A percentile compares a stretch with the other conserved stretches of the same genome.
Evolutionary conservation across 768 basidiomycete genomes (phyloP).

Genomic region (Clitopilus hobsonii): DNA sequence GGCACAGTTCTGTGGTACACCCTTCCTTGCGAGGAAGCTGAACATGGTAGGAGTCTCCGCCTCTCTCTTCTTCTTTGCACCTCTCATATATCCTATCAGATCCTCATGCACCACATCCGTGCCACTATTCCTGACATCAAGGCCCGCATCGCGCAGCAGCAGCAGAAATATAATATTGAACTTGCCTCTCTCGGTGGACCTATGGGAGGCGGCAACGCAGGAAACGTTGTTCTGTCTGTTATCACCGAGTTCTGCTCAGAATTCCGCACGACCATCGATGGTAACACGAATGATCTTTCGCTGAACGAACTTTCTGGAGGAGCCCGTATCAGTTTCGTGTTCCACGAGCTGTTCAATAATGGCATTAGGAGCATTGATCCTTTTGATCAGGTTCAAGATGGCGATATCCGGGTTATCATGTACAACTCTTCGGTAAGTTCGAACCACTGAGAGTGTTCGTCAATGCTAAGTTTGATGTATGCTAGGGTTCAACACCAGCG

Average conservation of each 20-base stretch:
- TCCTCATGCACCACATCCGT: constrained; percentile 99
- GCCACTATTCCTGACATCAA: constrained; percentile 99
- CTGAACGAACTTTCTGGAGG: constrained; percentile 98
- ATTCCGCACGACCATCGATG: constrained; percentile 95
- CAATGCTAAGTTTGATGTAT: background rate
- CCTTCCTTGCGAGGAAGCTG: constrained; percentile 91
- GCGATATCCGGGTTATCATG: constrained; percentile 91
- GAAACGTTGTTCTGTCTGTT: constrained; percentile 91
- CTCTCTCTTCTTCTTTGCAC: constrained; percentile 1
- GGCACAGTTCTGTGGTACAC: constrained; percentile 94
- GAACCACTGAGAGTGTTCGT: background rate
- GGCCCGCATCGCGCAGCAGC: constrained; percentile 84
- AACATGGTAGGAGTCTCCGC: constrained; percentile 64
- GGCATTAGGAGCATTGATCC: constrained; percentile 96
- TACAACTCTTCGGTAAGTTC: constrained; percentile 93
- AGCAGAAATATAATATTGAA: constrained; percentile 85
- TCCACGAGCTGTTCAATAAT: constrained; percentile 97
- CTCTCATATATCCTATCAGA: constrained; percentile 38
- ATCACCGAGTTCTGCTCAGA: constrained; percentile 98
- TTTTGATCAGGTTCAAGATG: constrained; percentile 98
- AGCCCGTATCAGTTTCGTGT: constrained; percentile 97
- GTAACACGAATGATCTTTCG: constrained; percentile 92
- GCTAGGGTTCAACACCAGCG: constrained; percentile 96
- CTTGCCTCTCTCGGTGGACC: constrained; percentile 82
- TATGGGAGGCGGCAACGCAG: constrained; percentile 78